Conservation (phyloP, 2,329 filamentous ascomycete species). For the Fusarium sp. region DNA sequence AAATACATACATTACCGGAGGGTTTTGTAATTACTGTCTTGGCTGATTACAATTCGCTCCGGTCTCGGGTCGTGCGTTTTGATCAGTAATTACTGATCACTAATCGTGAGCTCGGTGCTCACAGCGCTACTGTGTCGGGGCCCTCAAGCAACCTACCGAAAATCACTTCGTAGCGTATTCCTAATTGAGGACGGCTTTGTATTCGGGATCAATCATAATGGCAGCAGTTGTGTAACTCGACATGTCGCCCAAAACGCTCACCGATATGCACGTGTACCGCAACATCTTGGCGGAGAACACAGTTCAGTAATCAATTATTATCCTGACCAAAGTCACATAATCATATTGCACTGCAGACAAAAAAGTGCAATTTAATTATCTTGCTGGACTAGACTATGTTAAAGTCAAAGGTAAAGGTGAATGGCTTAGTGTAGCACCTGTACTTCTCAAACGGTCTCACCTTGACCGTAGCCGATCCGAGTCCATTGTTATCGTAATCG, state of each 20-base stretch:
- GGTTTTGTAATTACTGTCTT: not conserved
- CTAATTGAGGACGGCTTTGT: not conserved
- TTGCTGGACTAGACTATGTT: not conserved
- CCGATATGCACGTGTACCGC: too few species aligned
- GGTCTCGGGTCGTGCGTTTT: not conserved
- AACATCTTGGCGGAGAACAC: rapidly evolving
- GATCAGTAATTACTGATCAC: not conserved
- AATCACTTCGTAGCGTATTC: not conserved
- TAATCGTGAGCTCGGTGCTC: not conserved
- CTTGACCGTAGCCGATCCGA: conserved; percentile 6
- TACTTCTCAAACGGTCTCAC: conserved; percentile 23
- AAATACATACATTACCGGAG: rapidly evolving
- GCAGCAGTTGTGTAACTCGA: not conserved
- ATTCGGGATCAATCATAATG: rapidly evolving
- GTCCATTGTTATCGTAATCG: conserved; percentile 18
- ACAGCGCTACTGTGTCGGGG: not conserved
- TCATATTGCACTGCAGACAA: too few species aligned
- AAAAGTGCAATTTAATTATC: too few species aligned
- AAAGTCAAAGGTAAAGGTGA: conserved; percentile 16
- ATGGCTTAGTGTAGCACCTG: conserved; percentile 10
- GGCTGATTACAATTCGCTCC: not conserved
- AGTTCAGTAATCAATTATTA: not conserved
- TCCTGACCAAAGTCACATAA: not conserved
- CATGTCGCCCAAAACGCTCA: not conserved
- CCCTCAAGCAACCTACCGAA: rapidly evolving